Percentiles rank a stretch among this genome's conserved stretches.
phyloP scores from a whole-genome alignment of 495 filamentous ascomycete genomes.

The Baudoinia panamericana region DNA sequence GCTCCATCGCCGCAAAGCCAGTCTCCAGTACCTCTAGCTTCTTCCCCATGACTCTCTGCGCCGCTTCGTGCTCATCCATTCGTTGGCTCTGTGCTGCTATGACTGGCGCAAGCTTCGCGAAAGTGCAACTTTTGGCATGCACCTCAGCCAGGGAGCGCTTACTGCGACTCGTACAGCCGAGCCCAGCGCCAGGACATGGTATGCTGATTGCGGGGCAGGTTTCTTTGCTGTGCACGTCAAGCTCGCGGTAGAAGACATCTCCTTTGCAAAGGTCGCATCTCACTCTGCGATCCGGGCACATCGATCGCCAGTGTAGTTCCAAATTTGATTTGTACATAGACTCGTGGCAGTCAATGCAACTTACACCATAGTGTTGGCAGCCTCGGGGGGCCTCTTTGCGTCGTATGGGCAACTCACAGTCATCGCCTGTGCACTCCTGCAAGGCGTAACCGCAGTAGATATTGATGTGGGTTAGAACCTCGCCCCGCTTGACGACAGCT shows the following conservation, averaged over 20 bases:
- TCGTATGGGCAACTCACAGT: slow-evolving; percentile 32
- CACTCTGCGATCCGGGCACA: slow-evolving; percentile 39
- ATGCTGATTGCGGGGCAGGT: slow-evolving; percentile 42
- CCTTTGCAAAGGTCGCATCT: slow-evolving; percentile 42
- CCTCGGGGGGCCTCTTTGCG: slow-evolving; percentile 41
- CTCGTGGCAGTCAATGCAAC: slow-evolving; percentile 42
- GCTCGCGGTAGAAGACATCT: slow-evolving; percentile 36
- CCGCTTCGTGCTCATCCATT: slow-evolving; percentile 43
- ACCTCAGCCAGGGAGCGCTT: slow-evolving; percentile 36
- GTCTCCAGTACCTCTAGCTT: slow-evolving; percentile 48
- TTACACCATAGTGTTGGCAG: slow-evolving; percentile 45
- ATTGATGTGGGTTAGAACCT: slow-evolving; percentile 60
- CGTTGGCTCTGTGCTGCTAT: slow-evolving; percentile 45
- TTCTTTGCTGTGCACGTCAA: slow-evolving; percentile 37
- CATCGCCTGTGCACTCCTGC: slow-evolving; percentile 45
- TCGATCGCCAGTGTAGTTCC: slow-evolving; percentile 39
- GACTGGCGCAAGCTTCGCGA: slow-evolving; percentile 47
- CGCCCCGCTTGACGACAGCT: slow-evolving; percentile 46
- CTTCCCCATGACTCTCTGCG: slow-evolving; percentile 42
- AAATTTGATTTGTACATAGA: slow-evolving; percentile 46
- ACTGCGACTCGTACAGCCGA: slow-evolving; percentile 43
- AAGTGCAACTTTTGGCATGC: slow-evolving; percentile 44
- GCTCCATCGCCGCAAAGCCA: slow-evolving; percentile 38
- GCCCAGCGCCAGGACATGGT: slow-evolving; percentile 41
- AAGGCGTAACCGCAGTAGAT: slow-evolving; percentile 58